A percentile compares a stretch with the other conserved stretches of the same genome.
These are phyloP conservation scores for Penstemon newberryi DNA, from an alignment of 257 asterid species.

Conservation along the genomic window DNA sequence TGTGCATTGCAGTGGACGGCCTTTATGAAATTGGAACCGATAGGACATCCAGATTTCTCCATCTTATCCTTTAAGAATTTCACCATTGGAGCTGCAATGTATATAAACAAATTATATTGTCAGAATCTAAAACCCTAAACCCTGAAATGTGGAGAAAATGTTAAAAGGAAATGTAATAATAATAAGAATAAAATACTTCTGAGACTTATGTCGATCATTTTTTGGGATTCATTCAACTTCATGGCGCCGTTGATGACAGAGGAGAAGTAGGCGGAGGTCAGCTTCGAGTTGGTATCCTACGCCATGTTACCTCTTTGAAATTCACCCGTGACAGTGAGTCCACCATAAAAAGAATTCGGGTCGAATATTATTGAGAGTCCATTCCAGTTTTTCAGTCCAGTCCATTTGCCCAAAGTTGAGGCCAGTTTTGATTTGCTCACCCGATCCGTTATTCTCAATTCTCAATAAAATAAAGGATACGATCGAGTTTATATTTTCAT, in stretches of 20 bases:
- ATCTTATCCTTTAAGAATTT: constrained; percentile 67
- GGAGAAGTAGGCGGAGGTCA: neutral
- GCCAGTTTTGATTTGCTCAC: too few relatives aligned
- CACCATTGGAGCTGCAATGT: constrained; percentile 71
- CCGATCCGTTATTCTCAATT: too few relatives aligned
- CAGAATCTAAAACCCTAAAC: constrained; percentile 21
- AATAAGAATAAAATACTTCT: constrained; percentile 40
- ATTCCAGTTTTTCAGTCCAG: too few relatives aligned
- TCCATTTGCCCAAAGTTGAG: too few relatives aligned
- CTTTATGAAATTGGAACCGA: constrained; percentile 58
- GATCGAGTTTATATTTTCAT: too few relatives aligned
- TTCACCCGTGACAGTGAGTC: too few relatives aligned
- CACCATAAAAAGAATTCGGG: too few relatives aligned
- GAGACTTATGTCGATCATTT: constrained; percentile 63
- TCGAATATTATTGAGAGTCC: too few relatives aligned
- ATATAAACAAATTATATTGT: neutral
- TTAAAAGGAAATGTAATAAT: neutral
- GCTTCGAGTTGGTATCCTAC: neutral
- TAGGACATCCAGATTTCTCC: constrained; percentile 71
- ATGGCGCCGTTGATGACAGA: constrained; percentile 33
- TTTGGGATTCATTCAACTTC: constrained; percentile 55
- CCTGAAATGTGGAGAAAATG: constrained; percentile 15
- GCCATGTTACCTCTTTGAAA: neutral
- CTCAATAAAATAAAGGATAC: too few relatives aligned
- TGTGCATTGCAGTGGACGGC: constrained; percentile 46